Evolutionary conservation across 139 green algal genomes (phyloP).

Genomic region (Chlorella sorokiniana): DNA sequence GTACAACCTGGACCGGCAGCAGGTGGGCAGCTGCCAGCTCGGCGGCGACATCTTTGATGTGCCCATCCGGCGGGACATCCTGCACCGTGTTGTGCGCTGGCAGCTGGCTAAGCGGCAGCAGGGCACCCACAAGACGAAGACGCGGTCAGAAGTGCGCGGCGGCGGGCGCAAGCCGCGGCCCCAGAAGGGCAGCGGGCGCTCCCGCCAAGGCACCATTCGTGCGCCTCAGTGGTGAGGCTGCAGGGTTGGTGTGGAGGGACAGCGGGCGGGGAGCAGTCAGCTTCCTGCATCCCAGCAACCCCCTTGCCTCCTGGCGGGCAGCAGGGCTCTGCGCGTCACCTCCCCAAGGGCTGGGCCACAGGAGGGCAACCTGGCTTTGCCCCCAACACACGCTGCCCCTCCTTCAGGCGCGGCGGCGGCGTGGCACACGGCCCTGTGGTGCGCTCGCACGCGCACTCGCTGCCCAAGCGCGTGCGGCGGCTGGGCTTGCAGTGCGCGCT

Average conservation of each 20-base stretch:
- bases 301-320: no score
- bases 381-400: background rate
- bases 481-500: slow-evolving; percentile 87
- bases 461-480: slow-evolving; percentile 78
- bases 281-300: no score
- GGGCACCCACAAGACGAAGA: slow-evolving; percentile 87
- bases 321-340: no score
- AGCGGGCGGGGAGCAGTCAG: no score
- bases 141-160: slow-evolving; percentile 70
- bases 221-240: slow-evolving; percentile 63
- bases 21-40: slow-evolving; percentile 49
- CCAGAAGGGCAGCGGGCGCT: slow-evolving; percentile 73
- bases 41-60: slow-evolving; percentile 66
- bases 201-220: slow-evolving; percentile 66
- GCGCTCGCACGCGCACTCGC: slow-evolving; percentile 73
- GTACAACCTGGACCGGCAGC: slow-evolving; percentile 9
- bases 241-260: no score
- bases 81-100: slow-evolving; percentile 89
- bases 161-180: slow-evolving; percentile 64
- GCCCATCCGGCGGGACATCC: slow-evolving; percentile 80
- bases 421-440: slow-evolving; percentile 74
- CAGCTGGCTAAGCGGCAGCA: slow-evolving; percentile 86
- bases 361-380: no score
- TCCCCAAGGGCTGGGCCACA: no score
- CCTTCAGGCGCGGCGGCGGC: slow-evolving; percentile 71